Base-by-base conservation (phyloP, 116 monocot species). In the Zostera marina region DNA sequence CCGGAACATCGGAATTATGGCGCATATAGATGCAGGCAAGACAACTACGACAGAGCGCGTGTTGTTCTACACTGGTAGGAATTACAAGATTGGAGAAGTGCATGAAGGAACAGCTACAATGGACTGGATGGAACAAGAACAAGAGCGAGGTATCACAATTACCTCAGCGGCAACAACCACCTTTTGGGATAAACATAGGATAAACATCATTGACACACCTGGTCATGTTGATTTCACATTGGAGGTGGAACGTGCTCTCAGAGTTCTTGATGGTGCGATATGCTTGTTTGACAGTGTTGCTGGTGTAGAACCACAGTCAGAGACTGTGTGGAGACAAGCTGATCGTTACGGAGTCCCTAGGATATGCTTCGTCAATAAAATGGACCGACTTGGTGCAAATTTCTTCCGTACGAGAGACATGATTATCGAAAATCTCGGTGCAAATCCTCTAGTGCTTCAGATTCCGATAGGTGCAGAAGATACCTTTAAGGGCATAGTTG, bases 61-160 rank as follows among this genome's bases (percentile, higher is more conserved):
- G 56, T 74, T 96, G 19, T 96, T 77, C 59, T 96, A 96, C 72
- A 96, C 94, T 39, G 94, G 94, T 56, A 85, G 80, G 58, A 96
- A 88, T 75, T 96, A 96, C 71, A 96, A 96, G 67, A 96, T 96
- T 51, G 94, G 94, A 46, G 94, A 96, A 75, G 94, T 96, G 1
- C 94, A 96, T 42, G 94, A 96, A 41, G 94, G 94, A 63, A 96
- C 94, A 56, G 94, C 94, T 44, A 96, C 94, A 21, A 96, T 96
- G 94, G 94, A 96, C 67, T 96, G 94, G 94, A 96, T 96, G 94
- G 88, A 96, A 66, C 94, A 96, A 59, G 94, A 96, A 48, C 94
- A 96, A 74, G 94, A 96, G 69, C 81, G 88, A 76, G 94, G 94
- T 17, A 96, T 96, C 40, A 96, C 94, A 41, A 96, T 96, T 41